Conservation (phyloP, 106 monocot genomes). For the Vanilla planifolia region DNA sequence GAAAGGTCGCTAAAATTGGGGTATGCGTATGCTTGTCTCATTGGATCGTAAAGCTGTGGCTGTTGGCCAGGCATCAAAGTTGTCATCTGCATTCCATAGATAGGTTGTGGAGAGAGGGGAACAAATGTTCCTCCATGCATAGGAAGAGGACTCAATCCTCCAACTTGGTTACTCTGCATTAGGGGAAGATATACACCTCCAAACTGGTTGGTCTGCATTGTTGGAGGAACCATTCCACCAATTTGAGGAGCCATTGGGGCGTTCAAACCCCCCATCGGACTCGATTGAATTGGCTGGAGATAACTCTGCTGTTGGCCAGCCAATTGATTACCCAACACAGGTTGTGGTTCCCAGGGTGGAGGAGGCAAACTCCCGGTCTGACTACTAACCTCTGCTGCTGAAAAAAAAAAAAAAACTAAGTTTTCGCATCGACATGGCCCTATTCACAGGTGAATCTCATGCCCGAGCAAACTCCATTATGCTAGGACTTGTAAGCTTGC, state of each 20-base stretch:
- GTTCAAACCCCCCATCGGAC: conserved; percentile 11
- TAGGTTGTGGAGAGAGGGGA: conserved; percentile 19
- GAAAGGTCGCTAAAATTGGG: conserved; percentile 34
- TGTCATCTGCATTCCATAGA: conserved; percentile 29
- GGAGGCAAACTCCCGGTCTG: conserved; percentile 54
- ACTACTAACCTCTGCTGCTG: conserved; percentile 39
- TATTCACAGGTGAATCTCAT: too few species aligned
- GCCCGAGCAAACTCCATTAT: too few species aligned
- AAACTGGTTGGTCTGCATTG: conserved; percentile 17
- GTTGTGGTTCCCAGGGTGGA: conserved; percentile 81
- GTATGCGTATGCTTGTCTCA: conserved; percentile 14
- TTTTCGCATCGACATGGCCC: neutral
- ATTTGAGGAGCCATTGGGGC: conserved; percentile 6
- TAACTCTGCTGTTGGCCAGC: neutral
- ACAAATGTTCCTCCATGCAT: conserved; percentile 15
- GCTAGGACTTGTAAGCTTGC: too few species aligned
- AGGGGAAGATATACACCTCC: conserved; percentile 4
- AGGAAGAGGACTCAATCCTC: conserved; percentile 15
- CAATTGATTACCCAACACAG: conserved; percentile 18
- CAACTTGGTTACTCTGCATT: conserved; percentile 11
- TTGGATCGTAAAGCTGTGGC: conserved; percentile 29
- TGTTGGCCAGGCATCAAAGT: conserved; percentile 30
- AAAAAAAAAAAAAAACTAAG: neutral
- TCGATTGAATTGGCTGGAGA: conserved; percentile 17
- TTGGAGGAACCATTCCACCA: conserved; percentile 19